Evolutionary conservation across 768 basidiomycete species (phyloP).

Genomic region (Suillus clintonianus): DNA sequence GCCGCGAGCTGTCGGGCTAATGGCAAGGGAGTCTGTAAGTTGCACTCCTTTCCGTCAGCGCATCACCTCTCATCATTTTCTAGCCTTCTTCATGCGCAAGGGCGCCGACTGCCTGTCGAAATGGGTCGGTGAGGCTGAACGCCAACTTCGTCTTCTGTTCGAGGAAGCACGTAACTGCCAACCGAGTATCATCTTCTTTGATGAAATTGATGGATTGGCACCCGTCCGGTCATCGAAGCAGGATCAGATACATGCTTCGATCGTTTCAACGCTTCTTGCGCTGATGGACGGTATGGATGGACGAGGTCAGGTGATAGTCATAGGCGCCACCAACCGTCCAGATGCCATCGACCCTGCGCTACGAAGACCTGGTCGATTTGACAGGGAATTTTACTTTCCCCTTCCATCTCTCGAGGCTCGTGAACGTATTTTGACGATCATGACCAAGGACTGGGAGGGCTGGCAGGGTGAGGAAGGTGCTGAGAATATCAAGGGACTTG

Average conservation of each 20-base stretch:
- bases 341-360: conserved; percentile 98
- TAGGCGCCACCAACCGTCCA: conserved; percentile 96
- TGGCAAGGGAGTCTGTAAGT: conserved; percentile 85
- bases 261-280: conserved; percentile 93
- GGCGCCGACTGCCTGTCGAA: conserved; percentile 97
- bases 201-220: conserved; percentile 98
- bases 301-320: conserved; percentile 94
- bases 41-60: neutral
- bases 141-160: conserved; percentile 91
- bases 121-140: conserved; percentile 99
- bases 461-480: conserved; percentile 61
- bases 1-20: conserved; percentile 89
- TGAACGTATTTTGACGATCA: conserved; percentile 86
- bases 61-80: neutral
- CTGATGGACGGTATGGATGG: conserved; percentile 99
- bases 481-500: conserved; percentile 62
- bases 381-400: conserved; percentile 97
- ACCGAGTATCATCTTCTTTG: conserved; percentile 98
- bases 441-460: conserved; percentile 88
- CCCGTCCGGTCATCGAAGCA: conserved; percentile 98
- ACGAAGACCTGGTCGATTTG: conserved; percentile 91
- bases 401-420: conserved; percentile 83
- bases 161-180: conserved; percentile 93
- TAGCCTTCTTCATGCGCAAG: conserved; percentile 99
- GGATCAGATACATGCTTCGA: conserved; percentile 97